Conservation (phyloP, 352 stramenopile species). For the Globisporangium uncinulatum region DNA sequence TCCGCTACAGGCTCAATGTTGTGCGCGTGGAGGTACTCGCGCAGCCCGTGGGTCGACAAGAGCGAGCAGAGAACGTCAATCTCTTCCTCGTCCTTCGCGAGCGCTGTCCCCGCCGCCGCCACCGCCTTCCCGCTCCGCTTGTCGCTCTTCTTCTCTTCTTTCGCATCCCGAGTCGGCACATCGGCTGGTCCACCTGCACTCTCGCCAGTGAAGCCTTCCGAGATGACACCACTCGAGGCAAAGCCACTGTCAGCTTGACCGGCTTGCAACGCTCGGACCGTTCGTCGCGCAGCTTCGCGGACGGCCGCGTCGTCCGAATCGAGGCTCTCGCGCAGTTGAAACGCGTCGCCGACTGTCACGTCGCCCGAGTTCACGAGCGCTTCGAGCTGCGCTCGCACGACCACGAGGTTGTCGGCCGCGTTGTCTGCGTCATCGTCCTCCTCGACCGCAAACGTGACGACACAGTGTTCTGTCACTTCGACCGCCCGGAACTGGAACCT, state of each 20-base stretch:
- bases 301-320: conserved; percentile 40
- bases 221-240: conserved; percentile 22
- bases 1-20: conserved; percentile 36
- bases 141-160: conserved; percentile 19
- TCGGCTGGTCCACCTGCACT: background rate
- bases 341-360: conserved; percentile 62
- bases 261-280: conserved; percentile 56
- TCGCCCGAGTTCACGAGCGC: conserved; percentile 61
- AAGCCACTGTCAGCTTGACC: conserved; percentile 32
- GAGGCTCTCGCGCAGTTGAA: conserved; percentile 60
- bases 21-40: conserved; percentile 57
- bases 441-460: background rate
- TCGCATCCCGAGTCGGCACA: conserved; percentile 3
- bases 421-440: conserved; percentile 2
- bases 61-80: conserved; percentile 80
- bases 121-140: conserved; percentile 13
- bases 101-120: background rate
- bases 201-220: conserved; percentile 23
- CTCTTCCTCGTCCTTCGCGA: conserved; percentile 30
- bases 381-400: conserved; percentile 72
- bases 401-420: conserved; percentile 21
- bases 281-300: conserved; percentile 46
- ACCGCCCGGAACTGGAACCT: conserved; percentile 8
- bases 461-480: background rate
- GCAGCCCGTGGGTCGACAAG: conserved; percentile 64